Evolutionary conservation across 1,284 basidiomycete genomes (phyloP).

Genomic region (Coniferiporia weirii): DNA sequence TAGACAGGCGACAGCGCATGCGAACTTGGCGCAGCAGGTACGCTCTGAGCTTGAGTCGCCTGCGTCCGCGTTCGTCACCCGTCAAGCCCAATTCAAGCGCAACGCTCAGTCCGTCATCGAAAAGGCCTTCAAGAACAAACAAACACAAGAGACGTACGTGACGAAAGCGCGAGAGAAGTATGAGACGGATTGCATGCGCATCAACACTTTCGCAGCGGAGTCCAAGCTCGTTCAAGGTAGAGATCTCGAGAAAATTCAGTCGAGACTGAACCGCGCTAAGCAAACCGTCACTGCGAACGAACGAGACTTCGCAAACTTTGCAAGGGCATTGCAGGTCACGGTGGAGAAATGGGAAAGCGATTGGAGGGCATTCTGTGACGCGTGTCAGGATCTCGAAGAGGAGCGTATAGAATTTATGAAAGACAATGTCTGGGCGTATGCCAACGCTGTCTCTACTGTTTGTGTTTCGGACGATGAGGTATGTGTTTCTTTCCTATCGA

Average conservation of each 20-base stretch:
- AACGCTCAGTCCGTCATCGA: conserved; percentile 72
- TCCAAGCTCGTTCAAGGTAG: conserved; percentile 89
- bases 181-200: conserved; percentile 88
- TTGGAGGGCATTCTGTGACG: conserved; percentile 93
- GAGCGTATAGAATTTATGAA: conserved; percentile 91
- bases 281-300: conserved; percentile 88
- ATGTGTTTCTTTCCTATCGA: conserved; percentile 24
- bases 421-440: conserved; percentile 93
- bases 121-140: conserved; percentile 84
- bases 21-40: conserved; percentile 69
- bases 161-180: conserved; percentile 91
- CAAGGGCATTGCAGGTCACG: conserved; percentile 78
- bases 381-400: conserved; percentile 94
- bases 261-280: conserved; percentile 86
- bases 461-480: conserved; percentile 97
- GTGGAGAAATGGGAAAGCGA: conserved; percentile 86
- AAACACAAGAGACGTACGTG: conserved; percentile 79
- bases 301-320: conserved; percentile 87
- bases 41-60: conserved; percentile 74
- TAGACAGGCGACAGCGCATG: conserved; percentile 68
- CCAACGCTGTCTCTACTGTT: conserved; percentile 92
- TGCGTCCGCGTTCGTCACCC: conserved; percentile 55
- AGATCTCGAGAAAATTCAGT: conserved; percentile 86
- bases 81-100: conserved; percentile 75
- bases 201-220: conserved; percentile 95